A percentile compares a stretch with the other conserved stretches of the same genome.
phyloP scores from a whole-genome alignment of 371 early-diverging fungal genomes.

The Apophysomyces trapeziformis region DNA sequence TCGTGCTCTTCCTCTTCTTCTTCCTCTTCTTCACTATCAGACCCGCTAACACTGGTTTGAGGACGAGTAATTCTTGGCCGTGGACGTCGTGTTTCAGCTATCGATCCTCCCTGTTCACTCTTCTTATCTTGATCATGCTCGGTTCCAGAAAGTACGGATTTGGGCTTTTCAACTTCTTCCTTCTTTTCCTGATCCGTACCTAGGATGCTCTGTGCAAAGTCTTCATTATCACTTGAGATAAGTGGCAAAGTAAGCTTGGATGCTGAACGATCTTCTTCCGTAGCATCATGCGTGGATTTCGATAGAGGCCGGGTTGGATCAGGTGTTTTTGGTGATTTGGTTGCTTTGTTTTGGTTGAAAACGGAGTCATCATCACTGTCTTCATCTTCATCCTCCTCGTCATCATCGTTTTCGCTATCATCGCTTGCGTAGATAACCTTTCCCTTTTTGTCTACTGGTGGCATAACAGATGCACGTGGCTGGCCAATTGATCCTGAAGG shows the following conservation, averaged over 20 bases:
- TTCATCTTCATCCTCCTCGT: constrained; percentile 33
- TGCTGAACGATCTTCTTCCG: constrained; percentile 25
- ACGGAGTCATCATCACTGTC: constrained; percentile 33
- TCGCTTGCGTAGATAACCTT: constrained; percentile 46
- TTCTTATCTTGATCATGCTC: neutral
- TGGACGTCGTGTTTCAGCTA: neutral
- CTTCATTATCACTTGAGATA: constrained; percentile 10
- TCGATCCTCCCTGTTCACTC: neutral
- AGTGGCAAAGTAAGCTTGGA: constrained; percentile 12
- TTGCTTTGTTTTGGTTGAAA: constrained; percentile 10
- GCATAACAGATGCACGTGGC: constrained; percentile 15
- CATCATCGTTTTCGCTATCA: constrained; percentile 37
- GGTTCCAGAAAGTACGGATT: neutral
- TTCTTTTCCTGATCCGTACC: neutral
- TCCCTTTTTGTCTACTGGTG: constrained; percentile 19
- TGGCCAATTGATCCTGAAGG: constrained; percentile 14
- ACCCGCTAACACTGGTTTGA: constrained; percentile 6
- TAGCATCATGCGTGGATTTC: constrained; percentile 23
- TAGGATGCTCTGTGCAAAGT: constrained; percentile 15
- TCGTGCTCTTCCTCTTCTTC: constrained; percentile 3
- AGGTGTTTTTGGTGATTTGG: constrained; percentile 12
- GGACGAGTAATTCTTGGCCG: neutral
- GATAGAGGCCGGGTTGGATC: constrained; percentile 15
- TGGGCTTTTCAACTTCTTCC: neutral
- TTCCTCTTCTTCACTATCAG: constrained; percentile 1